Percentiles rank a stretch among this genome's conserved stretches.
Conservation (phyloP, 768 basidiomycete genomes). For the Antrodiella citrinella region DNA sequence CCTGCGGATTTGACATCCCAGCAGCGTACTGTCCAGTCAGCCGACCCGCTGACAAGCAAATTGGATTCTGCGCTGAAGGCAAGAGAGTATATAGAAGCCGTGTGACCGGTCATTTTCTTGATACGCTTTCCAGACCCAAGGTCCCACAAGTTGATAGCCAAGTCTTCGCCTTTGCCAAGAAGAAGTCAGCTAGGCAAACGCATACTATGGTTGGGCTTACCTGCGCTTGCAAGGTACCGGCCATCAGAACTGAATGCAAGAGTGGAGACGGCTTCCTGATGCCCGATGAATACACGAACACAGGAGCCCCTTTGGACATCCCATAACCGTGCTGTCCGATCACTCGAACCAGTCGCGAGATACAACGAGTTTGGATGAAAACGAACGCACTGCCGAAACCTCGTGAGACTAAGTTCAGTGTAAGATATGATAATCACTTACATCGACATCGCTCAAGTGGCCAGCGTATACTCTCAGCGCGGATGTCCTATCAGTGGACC, state of each 20-base stretch:
- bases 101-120: slow-evolving; percentile 96
- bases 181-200: background rate
- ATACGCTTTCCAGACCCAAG: slow-evolving; percentile 89
- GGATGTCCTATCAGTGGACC: slow-evolving; percentile 88
- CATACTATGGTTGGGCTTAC: slow-evolving; percentile 37
- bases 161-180: slow-evolving; percentile 60
- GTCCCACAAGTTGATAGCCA: slow-evolving; percentile 95
- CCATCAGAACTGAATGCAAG: slow-evolving; percentile 93
- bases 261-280: slow-evolving; percentile 80
- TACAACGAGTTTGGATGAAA: slow-evolving; percentile 99
- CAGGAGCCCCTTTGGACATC: slow-evolving; percentile 95
- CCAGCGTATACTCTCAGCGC: slow-evolving; percentile 91
- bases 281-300: slow-evolving; percentile 92
- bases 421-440: slow-evolving; percentile 34
- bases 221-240: slow-evolving; percentile 85
- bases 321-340: slow-evolving; percentile 95
- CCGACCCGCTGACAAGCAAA: slow-evolving; percentile 81
- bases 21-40: slow-evolving; percentile 96
- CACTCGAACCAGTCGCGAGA: slow-evolving; percentile 93
- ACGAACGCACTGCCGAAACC: slow-evolving; percentile 62
- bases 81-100: slow-evolving; percentile 80
- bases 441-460: slow-evolving; percentile 94
- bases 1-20: slow-evolving; percentile 91
- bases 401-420: background rate
- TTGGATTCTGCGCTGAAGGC: slow-evolving; percentile 90